Evolutionary conservation across 1,284 basidiomycete species (phyloP), one percentile per base, ranked within the genome.

Genomic region (Cutaneotrichosporon daszewskae): DNA sequence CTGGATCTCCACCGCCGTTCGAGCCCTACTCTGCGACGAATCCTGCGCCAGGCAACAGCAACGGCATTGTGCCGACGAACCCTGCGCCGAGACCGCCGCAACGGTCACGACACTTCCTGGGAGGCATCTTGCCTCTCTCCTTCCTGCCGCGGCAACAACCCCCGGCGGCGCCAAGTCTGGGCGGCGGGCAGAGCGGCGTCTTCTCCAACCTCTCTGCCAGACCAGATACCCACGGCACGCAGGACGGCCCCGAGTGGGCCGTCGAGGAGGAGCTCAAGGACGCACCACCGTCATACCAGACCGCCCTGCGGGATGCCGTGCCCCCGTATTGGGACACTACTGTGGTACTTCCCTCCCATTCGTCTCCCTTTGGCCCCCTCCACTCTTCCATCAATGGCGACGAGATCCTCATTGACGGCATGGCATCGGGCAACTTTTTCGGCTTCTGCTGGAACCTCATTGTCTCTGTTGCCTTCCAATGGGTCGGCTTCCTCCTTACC

Each of bases 261-360:
- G 87, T 84, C 9, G 89, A 92, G 64, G 82, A 87, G 35, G 74
- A 76, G n/a, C 82, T 85, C 60, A 85, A 82, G 59, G 85, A 86
- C 49, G 78, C 80, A 1, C 88, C 90, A 8, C 91, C 91, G 80
- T 83, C 90, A 0, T 99, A 99, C 66, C 79, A 82, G 31, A 78
- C 83, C 18, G 94, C 94, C 1, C 84, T 92, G 47, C 81, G 84
- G 9, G 94, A 99, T 64, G 80, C 88, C 0, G 91, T 88, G 0
- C 95, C 94, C 0, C 81, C 90, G 0, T 98, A 98, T 71, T 97
- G 91, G 87, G 94, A 98, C 68, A 96, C 88, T 2, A 92, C 90
- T 0, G 82, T 96, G 13, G 85, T 94, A 47, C 81, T 89, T 2
- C 71, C 71, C 0, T 69, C 66, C 0, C 64, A 65, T 4, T 54